Evolutionary conservation across 495 filamentous ascomycete species (phyloP), one percentile per base, ranked within the genome.

Genomic region (Xylaria curta): DNA sequence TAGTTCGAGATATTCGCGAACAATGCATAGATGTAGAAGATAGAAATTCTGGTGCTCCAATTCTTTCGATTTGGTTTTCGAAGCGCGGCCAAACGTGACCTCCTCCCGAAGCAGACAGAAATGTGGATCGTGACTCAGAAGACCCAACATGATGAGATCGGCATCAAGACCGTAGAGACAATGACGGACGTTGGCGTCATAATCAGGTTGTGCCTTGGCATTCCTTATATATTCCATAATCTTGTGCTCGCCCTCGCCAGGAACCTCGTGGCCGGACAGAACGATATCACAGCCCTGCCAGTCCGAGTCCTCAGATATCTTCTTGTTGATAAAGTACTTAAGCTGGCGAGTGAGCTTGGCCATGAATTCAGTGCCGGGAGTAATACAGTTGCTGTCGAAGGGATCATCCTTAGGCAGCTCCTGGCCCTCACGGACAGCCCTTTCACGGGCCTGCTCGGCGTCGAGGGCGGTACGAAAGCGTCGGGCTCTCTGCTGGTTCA

Each of bases 171-270:
- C 97, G 78, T 99, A 99, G 51, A 99, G 85, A 82, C 97, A 99
- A 81, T 99, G 97, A 56, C 97, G 93, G 70, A 96, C 88, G 78
- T 99, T 98, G n/a, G 94, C 89, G 76, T 97, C 89, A 78, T 99
- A 99, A 70, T 91, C 88, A 4, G 93, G 92, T 78, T 99, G 97
- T 54, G 95, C 93, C 85, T 98, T 98, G 42, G 96, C 91, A 78
- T 94, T 91, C 70, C 97, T 92, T 80, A 99, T 99, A 79, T 98
- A 98, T 81, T 99, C 97, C 97, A 98, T 99, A 80, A 99, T 97
- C 84, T 99, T 99, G 84, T 99, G 96, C 82, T 99, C 97, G 67
- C 97, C 97, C 82, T 99, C 97, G 67, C 97, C 97, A 0, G 97
- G 97, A n/a, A 97, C 95, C 84, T 99, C 97, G 80, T 98, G 97